These are phyloP conservation scores for Chalciporus sp. DNA, from an alignment of 1,284 basidiomycete species.

Conservation along the genomic window DNA sequence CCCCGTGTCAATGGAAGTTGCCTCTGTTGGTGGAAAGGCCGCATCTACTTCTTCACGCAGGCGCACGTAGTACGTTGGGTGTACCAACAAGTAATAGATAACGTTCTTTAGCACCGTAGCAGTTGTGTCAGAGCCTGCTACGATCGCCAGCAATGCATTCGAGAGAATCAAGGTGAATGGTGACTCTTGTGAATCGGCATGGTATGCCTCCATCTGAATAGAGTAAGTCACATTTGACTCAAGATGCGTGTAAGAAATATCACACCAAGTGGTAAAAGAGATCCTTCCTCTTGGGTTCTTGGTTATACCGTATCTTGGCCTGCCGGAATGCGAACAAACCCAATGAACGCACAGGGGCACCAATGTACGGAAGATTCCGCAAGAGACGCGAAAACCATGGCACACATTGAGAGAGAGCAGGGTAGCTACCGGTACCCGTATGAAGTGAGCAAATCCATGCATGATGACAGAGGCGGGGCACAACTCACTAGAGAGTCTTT, in stretches of 20 bases:
- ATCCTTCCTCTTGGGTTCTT: conserved; percentile 36
- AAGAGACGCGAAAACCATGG: conserved; percentile 37
- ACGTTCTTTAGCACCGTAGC: conserved; percentile 35
- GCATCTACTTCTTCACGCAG: conserved; percentile 24
- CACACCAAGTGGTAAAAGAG: conserved; percentile 43
- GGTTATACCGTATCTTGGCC: conserved; percentile 21
- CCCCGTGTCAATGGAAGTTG: conserved; percentile 16
- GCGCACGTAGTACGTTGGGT: conserved; percentile 31
- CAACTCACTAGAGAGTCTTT: conserved; percentile 26
- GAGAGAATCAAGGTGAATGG: conserved; percentile 31
- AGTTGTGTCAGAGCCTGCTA: conserved; percentile 43
- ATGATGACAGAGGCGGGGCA: neutral
- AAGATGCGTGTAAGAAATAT: neutral
- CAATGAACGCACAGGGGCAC: conserved; percentile 22
- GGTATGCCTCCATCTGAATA: conserved; percentile 22
- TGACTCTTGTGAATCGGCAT: conserved; percentile 26
- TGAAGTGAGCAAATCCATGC: conserved; percentile 6
- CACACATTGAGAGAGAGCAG: conserved; percentile 23
- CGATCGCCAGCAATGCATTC: conserved; percentile 39
- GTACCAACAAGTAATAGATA: conserved; percentile 35
- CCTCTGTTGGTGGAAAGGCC: conserved; percentile 23
- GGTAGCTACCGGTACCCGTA: conserved; percentile 9
- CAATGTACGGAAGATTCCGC: conserved; percentile 26
- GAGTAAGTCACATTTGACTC: conserved; percentile 2
- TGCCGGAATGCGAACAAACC: conserved; percentile 26